Base-by-base conservation (phyloP, 2,329 filamentous ascomycete species). In the Pseudocercospora pini-densiflorae region DNA sequence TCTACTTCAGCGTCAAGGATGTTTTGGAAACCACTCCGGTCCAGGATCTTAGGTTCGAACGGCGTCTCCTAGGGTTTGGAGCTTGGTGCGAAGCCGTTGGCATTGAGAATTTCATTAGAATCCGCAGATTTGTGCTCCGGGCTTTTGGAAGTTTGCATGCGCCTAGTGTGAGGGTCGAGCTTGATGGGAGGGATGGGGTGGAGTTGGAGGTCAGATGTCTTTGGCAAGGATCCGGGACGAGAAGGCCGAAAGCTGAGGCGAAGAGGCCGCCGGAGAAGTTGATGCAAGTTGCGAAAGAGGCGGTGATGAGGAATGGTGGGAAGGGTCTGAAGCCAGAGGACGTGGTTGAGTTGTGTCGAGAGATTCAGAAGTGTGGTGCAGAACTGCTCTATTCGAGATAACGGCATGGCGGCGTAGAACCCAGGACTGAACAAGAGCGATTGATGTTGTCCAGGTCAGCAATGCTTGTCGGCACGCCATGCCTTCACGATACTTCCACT, bases 1-100 rank as follows among this genome's bases (percentile, higher is more conserved):
- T 55, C 47, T 49, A 62, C n/a, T 62, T 62, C 60, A 62, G 53
- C 31, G n/a, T 62, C 45, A 62, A 62, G 16, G 60, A 62, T 27
- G 60, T 62, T 16, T 31, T 62, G 9, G 60, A 62, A 55, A 7
- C n/a, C 6, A 29, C 60, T 10, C 49, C 53, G 16, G 49, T 19
- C 14, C 60, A 62, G 24, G 49, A 62, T 16, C 47, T 62, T 14
- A 24, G 47, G 7, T 62, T 54, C 16, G 60, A 62, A 21, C 53
- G 53, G 31, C 53, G 53, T 8, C 60, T 62, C 1, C 45, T 62
- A n/a, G 53, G 45, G 1, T 62, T 62, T 31, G 60, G 60, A 5
- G 60, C 60, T 8, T 55, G 60, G 60, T 62, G 60, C 31, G 47
- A 62, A 36, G 60, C 60, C 3, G 60, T 31, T 5, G 60, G 47